Base-by-base conservation (phyloP, 1,284 basidiomycete species). In the Ustilago hordei region DNA sequence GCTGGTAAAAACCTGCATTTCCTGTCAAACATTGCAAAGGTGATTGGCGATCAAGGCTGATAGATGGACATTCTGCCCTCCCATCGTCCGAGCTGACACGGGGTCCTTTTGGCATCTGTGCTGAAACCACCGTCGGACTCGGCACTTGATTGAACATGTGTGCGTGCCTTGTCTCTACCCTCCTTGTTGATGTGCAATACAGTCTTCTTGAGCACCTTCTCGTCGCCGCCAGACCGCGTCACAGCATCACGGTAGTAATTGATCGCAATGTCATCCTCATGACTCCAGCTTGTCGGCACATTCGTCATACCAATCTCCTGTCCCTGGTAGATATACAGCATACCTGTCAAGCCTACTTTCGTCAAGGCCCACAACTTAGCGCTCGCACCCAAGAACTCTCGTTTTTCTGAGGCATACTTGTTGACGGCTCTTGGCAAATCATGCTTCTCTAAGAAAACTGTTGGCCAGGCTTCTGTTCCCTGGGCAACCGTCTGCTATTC, bases 261-360 rank as follows among this genome's bases (percentile, higher is more conserved):
- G 64, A 75, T 56, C 23, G 63, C 66, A 34, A 66, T 68, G 54
- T 74, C 56, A 28, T 74, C 67, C 64, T 91, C 90, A 28, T 91
- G 87, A 0, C 89, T 88, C 91, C 92, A 93, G 4, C 86, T 84
- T 39, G 87, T 83, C 7, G 92, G 91, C 53, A 92, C 89, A 71
- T 93, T 93, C 83, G 88, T 89, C 86, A 91, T 87, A 0, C 90
- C 92, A 0, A 93, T 88, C 62, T 82, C 80, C 56, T 82, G 71
- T 56, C 93, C 92, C 86, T 93, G 91, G 83, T 91, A 93, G 12
- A 93, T 87, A 83, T 90, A 93, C 72, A 91, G 84, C 19, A 92
- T 92, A 6, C 92, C 92, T 0, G 88, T 87, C 62, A 91, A 89
- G 0, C 90, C 90, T 28, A 89, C 86, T 72, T 92, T 88, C 57